Conservation (phyloP, 2,329 filamentous ascomycete species). For the Diaporthe vaccinii region DNA sequence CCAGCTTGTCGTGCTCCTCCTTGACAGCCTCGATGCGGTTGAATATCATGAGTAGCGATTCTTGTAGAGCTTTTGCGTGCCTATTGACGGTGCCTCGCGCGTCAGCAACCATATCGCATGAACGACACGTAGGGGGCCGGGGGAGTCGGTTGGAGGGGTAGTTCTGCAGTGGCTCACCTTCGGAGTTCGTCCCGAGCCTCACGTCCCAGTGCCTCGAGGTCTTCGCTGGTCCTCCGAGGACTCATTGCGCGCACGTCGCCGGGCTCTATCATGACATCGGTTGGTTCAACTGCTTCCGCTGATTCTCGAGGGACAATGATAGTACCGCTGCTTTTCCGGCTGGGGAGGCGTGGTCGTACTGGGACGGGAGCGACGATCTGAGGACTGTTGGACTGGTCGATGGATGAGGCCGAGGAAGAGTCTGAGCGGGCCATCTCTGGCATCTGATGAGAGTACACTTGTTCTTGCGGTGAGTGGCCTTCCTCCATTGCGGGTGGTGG, state of each 20-base stretch:
- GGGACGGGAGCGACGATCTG: constrained; percentile 66
- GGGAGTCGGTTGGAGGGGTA: background rate
- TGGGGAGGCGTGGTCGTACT: constrained; percentile 76
- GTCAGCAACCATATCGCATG: constrained; percentile 35
- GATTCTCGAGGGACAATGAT: constrained; percentile 85
- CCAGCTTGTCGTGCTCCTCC: constrained; percentile 95
- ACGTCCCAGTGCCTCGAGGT: constrained; percentile 88
- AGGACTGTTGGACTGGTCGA: constrained; percentile 51
- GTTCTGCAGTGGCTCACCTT: constrained; percentile 57
- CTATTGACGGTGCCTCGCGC: constrained; percentile 59
- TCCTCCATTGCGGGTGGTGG: constrained; percentile 35
- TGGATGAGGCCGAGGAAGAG: constrained; percentile 51
- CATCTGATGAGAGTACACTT: constrained; percentile 34
- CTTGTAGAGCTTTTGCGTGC: constrained; percentile 90
- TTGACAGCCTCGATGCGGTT: constrained; percentile 95
- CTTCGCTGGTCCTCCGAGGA: constrained; percentile 88
- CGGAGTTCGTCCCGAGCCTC: constrained; percentile 79
- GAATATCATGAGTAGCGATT: constrained; percentile 88
- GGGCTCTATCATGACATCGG: constrained; percentile 83
- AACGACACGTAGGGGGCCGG: background rate
- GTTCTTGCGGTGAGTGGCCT: constrained; percentile 30
- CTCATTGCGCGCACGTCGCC: constrained; percentile 96
- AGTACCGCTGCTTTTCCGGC: constrained; percentile 84
- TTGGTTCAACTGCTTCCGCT: constrained; percentile 76
- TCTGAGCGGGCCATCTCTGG: constrained; percentile 49